phyloP scores from a whole-genome alignment of 306 rosid species.

The Corylus heterophylla region DNA sequence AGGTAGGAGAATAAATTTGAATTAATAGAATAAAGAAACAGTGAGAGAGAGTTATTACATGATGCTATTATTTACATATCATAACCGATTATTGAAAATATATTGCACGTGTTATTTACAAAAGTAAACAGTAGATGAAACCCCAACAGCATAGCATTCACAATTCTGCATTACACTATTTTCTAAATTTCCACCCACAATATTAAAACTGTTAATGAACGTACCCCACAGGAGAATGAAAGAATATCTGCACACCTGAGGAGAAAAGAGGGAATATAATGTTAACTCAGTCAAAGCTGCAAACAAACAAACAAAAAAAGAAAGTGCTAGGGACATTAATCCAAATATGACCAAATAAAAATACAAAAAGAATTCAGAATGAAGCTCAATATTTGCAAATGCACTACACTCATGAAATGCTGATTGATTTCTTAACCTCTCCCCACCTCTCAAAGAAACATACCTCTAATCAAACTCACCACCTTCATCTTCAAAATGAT shows the following conservation, averaged over 20 bases:
- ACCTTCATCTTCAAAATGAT: conserved; percentile 57
- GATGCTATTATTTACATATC: too few species aligned
- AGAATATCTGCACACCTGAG: conserved; percentile 66
- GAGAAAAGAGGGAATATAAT: neutral
- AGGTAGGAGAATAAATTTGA: too few species aligned
- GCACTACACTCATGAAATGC: too few species aligned
- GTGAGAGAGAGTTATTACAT: too few species aligned
- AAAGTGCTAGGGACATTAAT: neutral
- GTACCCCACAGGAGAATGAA: conserved; percentile 56
- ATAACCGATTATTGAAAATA: conserved; percentile 54
- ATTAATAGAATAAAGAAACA: too few species aligned
- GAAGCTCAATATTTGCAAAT: too few species aligned
- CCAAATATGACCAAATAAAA: neutral
- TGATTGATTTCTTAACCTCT: too few species aligned
- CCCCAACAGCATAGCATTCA: conserved; percentile 36
- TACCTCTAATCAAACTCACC: conserved; percentile 67
- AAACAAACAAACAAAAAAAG: neutral
- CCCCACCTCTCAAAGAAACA: neutral
- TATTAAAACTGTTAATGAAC: conserved; percentile 50
- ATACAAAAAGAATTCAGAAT: too few species aligned
- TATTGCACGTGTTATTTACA: conserved; percentile 64
- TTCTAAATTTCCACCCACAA: conserved; percentile 47
- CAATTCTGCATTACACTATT: conserved; percentile 49
- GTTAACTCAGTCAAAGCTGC: neutral
- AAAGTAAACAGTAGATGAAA: conserved; percentile 44